phyloP scores from a whole-genome alignment of 257 asterid genomes.

The Prunella vulgaris region DNA sequence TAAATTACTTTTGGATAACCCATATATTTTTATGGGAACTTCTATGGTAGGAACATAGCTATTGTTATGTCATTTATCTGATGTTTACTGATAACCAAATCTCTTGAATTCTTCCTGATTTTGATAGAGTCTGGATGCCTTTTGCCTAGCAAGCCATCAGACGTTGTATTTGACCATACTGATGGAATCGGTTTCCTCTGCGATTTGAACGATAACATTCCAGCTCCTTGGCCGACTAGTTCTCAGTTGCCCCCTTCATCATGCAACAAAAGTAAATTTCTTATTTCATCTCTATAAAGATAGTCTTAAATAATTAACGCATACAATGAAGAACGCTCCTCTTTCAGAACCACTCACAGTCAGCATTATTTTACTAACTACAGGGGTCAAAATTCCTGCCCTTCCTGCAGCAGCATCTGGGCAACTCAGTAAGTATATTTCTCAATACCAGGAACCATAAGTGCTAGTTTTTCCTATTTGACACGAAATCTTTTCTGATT shows the following conservation, averaged over 20 bases:
- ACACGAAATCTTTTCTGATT: slow-evolving; percentile 8
- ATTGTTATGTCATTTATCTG: neutral
- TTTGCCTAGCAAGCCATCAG: slow-evolving; percentile 92
- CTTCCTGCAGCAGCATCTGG: slow-evolving; percentile 99
- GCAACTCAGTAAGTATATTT: slow-evolving; percentile 57
- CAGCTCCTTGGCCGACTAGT: slow-evolving; percentile 94
- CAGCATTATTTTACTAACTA: slow-evolving; percentile 13
- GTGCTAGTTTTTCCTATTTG: neutral
- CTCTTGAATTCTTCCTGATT: slow-evolving; percentile 17
- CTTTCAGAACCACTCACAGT: slow-evolving; percentile 8
- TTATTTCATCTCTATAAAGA: neutral
- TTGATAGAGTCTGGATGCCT: slow-evolving; percentile 83
- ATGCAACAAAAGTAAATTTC: slow-evolving; percentile 76
- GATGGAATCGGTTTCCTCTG: slow-evolving; percentile 84
- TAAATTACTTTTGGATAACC: neutral
- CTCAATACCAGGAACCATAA: neutral
- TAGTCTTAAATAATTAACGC: neutral
- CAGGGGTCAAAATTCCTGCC: slow-evolving; percentile 91
- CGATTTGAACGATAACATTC: slow-evolving; percentile 94
- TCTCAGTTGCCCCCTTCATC: slow-evolving; percentile 63
- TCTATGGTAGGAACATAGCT: neutral
- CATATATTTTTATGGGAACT: neutral
- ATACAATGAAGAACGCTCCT: neutral
- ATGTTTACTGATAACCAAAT: neutral
- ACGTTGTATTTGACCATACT: slow-evolving; percentile 62